Evolutionary conservation across 257 asterid species (phyloP).

Genomic region (Schizonepeta tenuifolia): DNA sequence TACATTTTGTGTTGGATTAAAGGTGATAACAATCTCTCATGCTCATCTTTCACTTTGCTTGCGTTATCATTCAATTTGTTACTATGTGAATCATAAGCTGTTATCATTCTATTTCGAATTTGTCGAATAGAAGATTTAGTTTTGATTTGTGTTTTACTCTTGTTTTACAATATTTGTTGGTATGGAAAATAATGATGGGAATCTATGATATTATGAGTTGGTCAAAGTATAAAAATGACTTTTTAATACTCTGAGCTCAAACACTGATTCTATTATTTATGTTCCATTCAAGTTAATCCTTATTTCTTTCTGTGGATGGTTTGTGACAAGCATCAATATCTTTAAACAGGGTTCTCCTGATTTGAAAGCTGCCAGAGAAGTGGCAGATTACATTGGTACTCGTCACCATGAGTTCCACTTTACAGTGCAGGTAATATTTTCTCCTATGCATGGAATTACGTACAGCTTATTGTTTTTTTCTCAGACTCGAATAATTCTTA

Average conservation of each 20-base stretch:
- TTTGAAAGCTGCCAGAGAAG: constrained; percentile 94
- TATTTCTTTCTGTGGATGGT: background rate
- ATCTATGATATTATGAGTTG: background rate
- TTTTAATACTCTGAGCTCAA: constrained; percentile 8
- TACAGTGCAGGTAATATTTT: constrained; percentile 79
- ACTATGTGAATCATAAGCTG: background rate
- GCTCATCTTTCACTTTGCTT: constrained; percentile 24
- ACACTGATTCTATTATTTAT: background rate
- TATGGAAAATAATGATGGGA: background rate
- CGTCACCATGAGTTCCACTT: constrained; percentile 97
- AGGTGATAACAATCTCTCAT: constrained; percentile 47
- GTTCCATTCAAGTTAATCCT: background rate
- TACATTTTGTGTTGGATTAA: constrained; percentile 87
- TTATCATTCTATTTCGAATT: constrained; percentile 1
- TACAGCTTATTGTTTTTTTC: background rate
- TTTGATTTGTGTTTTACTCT: background rate
- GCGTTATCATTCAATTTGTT: constrained; percentile 13
- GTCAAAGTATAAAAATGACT: background rate
- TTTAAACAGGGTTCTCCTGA: constrained; percentile 91
- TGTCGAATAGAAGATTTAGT: background rate
- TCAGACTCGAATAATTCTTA: constrained; percentile 23
- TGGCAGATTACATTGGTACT: constrained; percentile 91
- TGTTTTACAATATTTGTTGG: background rate
- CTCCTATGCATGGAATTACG: background rate
- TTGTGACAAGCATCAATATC: constrained; percentile 1